Conservation (phyloP, 352 stramenopile species). For the Phytophthora pseudosyringae region DNA sequence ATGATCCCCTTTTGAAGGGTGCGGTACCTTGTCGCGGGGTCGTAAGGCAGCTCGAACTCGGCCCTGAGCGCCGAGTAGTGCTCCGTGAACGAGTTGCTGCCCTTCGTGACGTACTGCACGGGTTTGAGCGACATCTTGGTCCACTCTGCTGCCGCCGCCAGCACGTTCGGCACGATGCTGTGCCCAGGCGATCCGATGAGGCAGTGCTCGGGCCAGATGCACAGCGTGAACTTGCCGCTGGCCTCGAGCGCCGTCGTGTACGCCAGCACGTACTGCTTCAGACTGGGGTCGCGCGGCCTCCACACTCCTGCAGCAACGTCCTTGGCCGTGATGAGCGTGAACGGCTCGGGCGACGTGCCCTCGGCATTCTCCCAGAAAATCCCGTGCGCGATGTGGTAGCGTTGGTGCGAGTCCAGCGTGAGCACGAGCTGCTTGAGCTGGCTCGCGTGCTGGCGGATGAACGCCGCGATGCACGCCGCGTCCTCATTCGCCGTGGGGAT, state of each 20-base stretch:
- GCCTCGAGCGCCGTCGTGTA: slow-evolving; percentile 92
- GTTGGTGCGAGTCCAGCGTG: slow-evolving; percentile 97
- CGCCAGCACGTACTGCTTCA: slow-evolving; percentile 87
- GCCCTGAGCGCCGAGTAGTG: slow-evolving; percentile 95
- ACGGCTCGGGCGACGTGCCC: slow-evolving; percentile 82
- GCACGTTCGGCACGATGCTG: slow-evolving; percentile 86
- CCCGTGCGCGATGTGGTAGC: slow-evolving; percentile 95
- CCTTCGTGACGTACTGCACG: slow-evolving; percentile 94
- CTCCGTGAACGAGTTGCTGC: slow-evolving; percentile 95
- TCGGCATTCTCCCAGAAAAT: slow-evolving; percentile 91
- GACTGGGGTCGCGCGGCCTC: slow-evolving; percentile 61
- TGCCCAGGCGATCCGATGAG: slow-evolving; percentile 93
- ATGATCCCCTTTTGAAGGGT: slow-evolving; percentile 1
- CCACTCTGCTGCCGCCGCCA: slow-evolving; percentile 88
- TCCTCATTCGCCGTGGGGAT: slow-evolving; percentile 94
- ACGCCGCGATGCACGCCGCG: slow-evolving; percentile 85
- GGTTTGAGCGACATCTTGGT: slow-evolving; percentile 60
- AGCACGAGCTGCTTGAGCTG: slow-evolving; percentile 90
- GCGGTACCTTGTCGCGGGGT: slow-evolving; percentile 63
- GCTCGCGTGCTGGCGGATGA: slow-evolving; percentile 78
- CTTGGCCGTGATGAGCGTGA: slow-evolving; percentile 92
- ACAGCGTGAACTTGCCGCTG: slow-evolving; percentile 91
- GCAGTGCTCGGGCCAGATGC: slow-evolving; percentile 98
- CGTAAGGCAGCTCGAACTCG: slow-evolving; percentile 90
- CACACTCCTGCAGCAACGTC: slow-evolving; percentile 74